Conservation (phyloP, 805 yeast species). For the Cyberlindnera galapagoensis region DNA sequence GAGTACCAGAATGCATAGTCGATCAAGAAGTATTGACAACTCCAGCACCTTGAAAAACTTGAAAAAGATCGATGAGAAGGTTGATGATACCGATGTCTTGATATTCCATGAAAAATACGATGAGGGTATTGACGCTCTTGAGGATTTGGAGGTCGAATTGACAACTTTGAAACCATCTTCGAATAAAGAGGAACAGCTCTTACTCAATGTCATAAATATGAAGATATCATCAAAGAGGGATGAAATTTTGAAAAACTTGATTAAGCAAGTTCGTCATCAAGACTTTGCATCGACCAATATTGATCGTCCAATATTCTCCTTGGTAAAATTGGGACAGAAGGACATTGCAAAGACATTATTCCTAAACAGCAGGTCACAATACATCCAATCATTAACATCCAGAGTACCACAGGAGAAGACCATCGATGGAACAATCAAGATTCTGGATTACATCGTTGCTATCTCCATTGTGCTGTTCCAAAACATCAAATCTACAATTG, state of each 20-base stretch:
- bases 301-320: conserved; percentile 22
- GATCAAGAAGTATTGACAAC: conserved; percentile 46
- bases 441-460: conserved; percentile 49
- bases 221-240: conserved; percentile 29
- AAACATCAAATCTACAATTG: conserved; percentile 50
- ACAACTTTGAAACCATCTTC: conserved; percentile 10
- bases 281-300: conserved; percentile 23
- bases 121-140: conserved; percentile 31
- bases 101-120: conserved; percentile 54
- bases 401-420: conserved; percentile 36
- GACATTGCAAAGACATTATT: conserved; percentile 44
- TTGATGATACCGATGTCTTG: conserved; percentile 65
- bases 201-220: conserved; percentile 27
- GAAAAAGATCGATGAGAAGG: conserved; percentile 48
- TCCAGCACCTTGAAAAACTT: conserved; percentile 38
- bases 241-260: conserved; percentile 27
- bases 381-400: conserved; percentile 40
- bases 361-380: conserved; percentile 40
- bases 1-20: conserved; percentile 54
- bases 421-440: conserved; percentile 41
- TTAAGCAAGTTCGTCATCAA: conserved; percentile 27
- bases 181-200: conserved; percentile 23
- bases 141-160: conserved; percentile 28
- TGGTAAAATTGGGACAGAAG: conserved; percentile 35
- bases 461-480: conserved; percentile 59